Percentiles rank a stretch among this genome's conserved stretches.
phyloP scores from a whole-genome alignment of 805 yeast species.

The Wickerhamomyces xylosicus region DNA sequence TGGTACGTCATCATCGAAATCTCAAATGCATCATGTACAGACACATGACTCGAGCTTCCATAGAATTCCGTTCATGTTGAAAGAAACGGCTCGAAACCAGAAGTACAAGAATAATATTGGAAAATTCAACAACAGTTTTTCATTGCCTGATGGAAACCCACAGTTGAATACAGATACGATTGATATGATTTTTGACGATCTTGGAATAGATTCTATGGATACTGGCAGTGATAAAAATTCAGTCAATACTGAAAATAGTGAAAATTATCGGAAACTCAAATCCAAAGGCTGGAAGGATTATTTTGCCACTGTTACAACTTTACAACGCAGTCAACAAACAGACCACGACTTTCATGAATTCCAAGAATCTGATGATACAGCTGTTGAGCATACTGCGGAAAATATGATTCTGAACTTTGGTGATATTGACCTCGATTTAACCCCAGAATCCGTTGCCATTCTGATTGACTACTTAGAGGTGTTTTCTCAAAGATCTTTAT shows the following conservation, averaged over 20 bases:
- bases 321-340: too few relatives aligned
- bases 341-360: conserved; percentile 13
- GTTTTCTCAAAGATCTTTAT: conserved; percentile 28
- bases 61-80: conserved; percentile 63
- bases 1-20: conserved; percentile 31
- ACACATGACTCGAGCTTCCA: conserved; percentile 78
- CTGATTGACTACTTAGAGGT: conserved; percentile 27
- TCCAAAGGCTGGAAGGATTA: too few relatives aligned
- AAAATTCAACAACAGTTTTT: conserved; percentile 45
- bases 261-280: too few relatives aligned
- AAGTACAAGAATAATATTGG: conserved; percentile 41
- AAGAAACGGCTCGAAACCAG: conserved; percentile 33
- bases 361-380: conserved; percentile 15
- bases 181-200: conserved; percentile 20
- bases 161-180: conserved; percentile 46
- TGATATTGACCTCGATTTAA: conserved; percentile 32
- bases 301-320: too few relatives aligned
- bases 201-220: conserved; percentile 6
- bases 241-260: conserved; percentile 5
- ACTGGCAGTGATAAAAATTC: conserved; percentile 4
- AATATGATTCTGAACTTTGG: conserved; percentile 47
- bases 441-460: conserved; percentile 33
- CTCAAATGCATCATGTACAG: conserved; percentile 58
- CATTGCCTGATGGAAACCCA: conserved; percentile 51
- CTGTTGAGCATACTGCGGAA: conserved; percentile 39